phyloP scores from a whole-genome alignment of 768 basidiomycete genomes.

The Russula abietina region DNA sequence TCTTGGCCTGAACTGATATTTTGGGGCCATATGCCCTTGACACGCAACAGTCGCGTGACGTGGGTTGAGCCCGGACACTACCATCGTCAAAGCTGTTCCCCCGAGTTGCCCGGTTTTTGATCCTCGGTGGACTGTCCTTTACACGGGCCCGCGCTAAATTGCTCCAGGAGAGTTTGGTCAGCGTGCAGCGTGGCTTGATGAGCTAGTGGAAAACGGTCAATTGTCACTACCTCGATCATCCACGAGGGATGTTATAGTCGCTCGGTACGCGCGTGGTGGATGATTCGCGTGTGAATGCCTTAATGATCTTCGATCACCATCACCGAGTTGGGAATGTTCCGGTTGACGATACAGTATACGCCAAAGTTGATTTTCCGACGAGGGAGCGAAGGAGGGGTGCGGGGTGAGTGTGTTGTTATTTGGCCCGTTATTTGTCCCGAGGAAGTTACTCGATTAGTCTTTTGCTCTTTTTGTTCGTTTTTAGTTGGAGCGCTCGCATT shows the following conservation, averaged over 20 bases:
- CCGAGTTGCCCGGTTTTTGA: slow-evolving; percentile 68
- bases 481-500: slow-evolving; percentile 14
- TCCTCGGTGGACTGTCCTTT: slow-evolving; percentile 55
- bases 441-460: background rate
- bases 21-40: slow-evolving; percentile 76
- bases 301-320: slow-evolving; percentile 50
- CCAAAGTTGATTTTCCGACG: slow-evolving; percentile 45
- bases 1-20: background rate
- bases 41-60: slow-evolving; percentile 61
- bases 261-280: slow-evolving; percentile 42
- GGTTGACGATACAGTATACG: slow-evolving; percentile 62
- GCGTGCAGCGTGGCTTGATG: slow-evolving; percentile 21
- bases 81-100: slow-evolving; percentile 72
- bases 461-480: background rate
- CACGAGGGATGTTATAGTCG: slow-evolving; percentile 46
- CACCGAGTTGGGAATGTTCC: slow-evolving; percentile 54
- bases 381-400: background rate
- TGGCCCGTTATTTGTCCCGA: background rate
- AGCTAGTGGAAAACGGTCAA: slow-evolving; percentile 41
- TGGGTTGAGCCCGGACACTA: slow-evolving; percentile 48
- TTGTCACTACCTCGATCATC: slow-evolving; percentile 69
- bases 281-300: slow-evolving; percentile 53
- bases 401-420: background rate
- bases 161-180: slow-evolving; percentile 53
- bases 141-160: slow-evolving; percentile 67